A percentile compares a stretch with the other conserved stretches of the same genome.
Evolutionary conservation across 176 grass and related monocot genomes (phyloP).

Genomic region (Secale cereale): DNA sequence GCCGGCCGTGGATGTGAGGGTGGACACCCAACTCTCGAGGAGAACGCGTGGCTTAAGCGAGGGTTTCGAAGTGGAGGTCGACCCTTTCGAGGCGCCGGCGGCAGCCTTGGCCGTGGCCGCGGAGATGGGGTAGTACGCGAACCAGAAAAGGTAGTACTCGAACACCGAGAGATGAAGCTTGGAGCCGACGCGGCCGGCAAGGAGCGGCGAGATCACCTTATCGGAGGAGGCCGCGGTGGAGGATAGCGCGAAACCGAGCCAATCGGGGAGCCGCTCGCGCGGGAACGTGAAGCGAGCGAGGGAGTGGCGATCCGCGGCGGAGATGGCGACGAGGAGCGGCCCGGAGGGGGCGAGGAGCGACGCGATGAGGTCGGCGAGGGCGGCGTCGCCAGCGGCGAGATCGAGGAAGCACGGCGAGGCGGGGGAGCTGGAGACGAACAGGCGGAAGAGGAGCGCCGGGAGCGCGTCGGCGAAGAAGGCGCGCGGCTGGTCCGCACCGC

Average conservation of each 20-base stretch:
- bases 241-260: conserved; percentile 54
- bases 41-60: conserved; percentile 20
- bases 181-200: conserved; percentile 45
- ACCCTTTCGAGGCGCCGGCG: not conserved
- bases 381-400: conserved; percentile 33
- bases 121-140: conserved; percentile 77
- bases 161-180: conserved; percentile 74
- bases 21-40: conserved; percentile 70
- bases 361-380: conserved; percentile 39
- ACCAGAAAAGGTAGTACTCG: conserved; percentile 98
- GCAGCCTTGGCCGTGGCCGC: not conserved
- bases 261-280: conserved; percentile 70
- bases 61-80: conserved; percentile 2
- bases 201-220: conserved; percentile 49
- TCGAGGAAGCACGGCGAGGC: conserved; percentile 62
- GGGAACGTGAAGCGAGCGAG: conserved; percentile 80
- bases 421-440: conserved; percentile 35
- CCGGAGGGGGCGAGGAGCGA: conserved; percentile 58
- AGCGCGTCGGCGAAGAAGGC: conserved; percentile 73
- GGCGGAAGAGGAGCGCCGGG: conserved; percentile 59
- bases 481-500: conserved; percentile 48
- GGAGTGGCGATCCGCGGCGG: conserved; percentile 48
- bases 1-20: conserved; percentile 35
- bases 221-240: conserved; percentile 21
- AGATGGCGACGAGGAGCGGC: conserved; percentile 62